Conservation (phyloP, 371 early-diverging fungal species). For the Mortierella sp. region DNA sequence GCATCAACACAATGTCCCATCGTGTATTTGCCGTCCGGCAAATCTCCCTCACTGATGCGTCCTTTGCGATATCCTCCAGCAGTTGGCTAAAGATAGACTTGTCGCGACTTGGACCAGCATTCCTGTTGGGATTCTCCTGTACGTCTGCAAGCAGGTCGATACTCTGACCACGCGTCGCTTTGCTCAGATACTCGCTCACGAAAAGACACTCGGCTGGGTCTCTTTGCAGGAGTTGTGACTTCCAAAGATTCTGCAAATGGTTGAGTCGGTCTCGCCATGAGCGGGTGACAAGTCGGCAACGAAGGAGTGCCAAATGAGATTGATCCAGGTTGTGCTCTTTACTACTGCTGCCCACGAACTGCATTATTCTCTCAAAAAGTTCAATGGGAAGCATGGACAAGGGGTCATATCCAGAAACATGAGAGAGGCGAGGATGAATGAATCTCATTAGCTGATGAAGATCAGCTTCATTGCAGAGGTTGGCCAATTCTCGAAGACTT, state of each 20-base stretch:
- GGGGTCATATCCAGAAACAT: slow-evolving; percentile 32
- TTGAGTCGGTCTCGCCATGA: slow-evolving; percentile 36
- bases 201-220: slow-evolving; percentile 28
- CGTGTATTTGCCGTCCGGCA: background rate
- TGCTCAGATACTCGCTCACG: slow-evolving; percentile 14
- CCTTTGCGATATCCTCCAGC: background rate
- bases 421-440: slow-evolving; percentile 14
- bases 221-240: slow-evolving; percentile 17
- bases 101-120: background rate
- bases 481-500: slow-evolving; percentile 32
- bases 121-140: background rate
- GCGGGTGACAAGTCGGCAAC: slow-evolving; percentile 31
- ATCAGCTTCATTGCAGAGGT: slow-evolving; percentile 23
- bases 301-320: slow-evolving; percentile 25
- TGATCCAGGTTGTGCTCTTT: too few relatives aligned
- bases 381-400: slow-evolving; percentile 32
- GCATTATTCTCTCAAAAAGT: slow-evolving; percentile 22
- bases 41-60: background rate
- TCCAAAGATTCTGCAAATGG: slow-evolving; percentile 21
- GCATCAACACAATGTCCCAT: background rate
- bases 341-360: slow-evolving; percentile 19
- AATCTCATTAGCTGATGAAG: slow-evolving; percentile 29
- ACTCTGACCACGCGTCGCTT: background rate
- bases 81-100: background rate
- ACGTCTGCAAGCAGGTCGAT: background rate